Evolutionary conservation across 2,329 filamentous ascomycete species (phyloP), one percentile per base, ranked within the genome.

Genomic region (Nemania abortiva): DNA sequence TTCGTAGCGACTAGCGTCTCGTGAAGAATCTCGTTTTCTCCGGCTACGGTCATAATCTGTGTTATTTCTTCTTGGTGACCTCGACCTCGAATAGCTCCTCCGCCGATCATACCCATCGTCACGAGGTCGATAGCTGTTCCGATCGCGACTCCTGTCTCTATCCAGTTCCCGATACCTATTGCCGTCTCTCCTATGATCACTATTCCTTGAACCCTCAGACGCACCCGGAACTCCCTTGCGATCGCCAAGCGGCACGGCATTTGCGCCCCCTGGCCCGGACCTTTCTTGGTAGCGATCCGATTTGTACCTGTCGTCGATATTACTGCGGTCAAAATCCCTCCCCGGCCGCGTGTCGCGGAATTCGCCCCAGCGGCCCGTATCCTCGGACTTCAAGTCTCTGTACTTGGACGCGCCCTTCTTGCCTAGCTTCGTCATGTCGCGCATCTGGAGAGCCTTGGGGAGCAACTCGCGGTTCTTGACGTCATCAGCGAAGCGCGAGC

Each of bases 351-450:
- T 84, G 70, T 89, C 88, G 29, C 87, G 87, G 72, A 87, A 86
- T 56, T 90, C 86, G 3, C 91, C 95, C 91, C 95, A 98, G 34
- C 87, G 85, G 0, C 96, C 96, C 0, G 96, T 99, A 81, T 99
- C 96, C 82, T 99, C 95, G 15, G 85, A 89, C 79, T 90, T 91
- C 77, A 99, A 86, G 80, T 99, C 96, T 75, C 88, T 92, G 82
- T 98, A 98, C 80, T 92, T 93, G 6, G 94, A 95, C 31, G 93
- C 90, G 22, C 96, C 95, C 84, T 97, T 97, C 83, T 92, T 93
- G 24, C 96, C 96, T 29, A 99, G 82, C 83, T 95, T 95, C 15
- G 95, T 95, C 91, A 96, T 94, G 81, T 98, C 96, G 65, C 96
- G 86, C 76, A 97, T 90, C 82, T 97, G 94, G 84, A 99, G 90